Base-by-base conservation (phyloP, 73 alveolate species). In the Paramecium tetraurelia region DNA sequence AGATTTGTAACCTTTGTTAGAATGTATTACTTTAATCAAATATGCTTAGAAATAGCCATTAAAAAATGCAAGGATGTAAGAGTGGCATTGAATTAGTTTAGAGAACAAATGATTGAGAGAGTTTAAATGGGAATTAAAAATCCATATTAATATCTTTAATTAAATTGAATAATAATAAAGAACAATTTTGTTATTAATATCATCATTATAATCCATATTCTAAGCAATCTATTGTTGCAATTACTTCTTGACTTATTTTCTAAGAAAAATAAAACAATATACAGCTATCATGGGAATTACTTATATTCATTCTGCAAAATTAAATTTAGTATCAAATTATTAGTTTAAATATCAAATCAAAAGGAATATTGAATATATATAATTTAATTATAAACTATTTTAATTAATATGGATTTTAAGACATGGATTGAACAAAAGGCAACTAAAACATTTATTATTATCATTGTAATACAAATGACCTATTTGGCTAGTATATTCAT, bases 91-190 rank as follows among this genome's bases (percentile, higher is more conserved):
- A 85, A 86, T 75, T 58, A 87, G 27, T 86, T 92, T 43, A 92
- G 93, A 92, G 95, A 92, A 40, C 48, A 92, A 27, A 92, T 92
- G 92, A 72, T 85, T 7, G 71, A 87, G 4, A 72, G 89, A 29
- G 85, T 92, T 24, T 57, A 70, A 63, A 53, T 35, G 72, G 95
- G 95, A 7, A 63, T 85, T 20, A 68, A 72, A 33, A 87, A 92
- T 27, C 95, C 95, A 48, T 75, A 92, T 35, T 75, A 85, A 43
- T 89, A 89, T 71, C 88, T 89, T 40, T 72, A 77, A 70, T 70
- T 89, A 89, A 83, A 89, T 80, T 80, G 90, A 80, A 40, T 22
- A 31, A 40, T 22, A 31, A 41, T 29, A 77, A 71, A 68, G 12
- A 31, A 18, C 69, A 53, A 53, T 53, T 53, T 53, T 53, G 69